Conservation (phyloP, 2,329 filamentous ascomycete genomes). For the Sphaceloma murrayae region DNA sequence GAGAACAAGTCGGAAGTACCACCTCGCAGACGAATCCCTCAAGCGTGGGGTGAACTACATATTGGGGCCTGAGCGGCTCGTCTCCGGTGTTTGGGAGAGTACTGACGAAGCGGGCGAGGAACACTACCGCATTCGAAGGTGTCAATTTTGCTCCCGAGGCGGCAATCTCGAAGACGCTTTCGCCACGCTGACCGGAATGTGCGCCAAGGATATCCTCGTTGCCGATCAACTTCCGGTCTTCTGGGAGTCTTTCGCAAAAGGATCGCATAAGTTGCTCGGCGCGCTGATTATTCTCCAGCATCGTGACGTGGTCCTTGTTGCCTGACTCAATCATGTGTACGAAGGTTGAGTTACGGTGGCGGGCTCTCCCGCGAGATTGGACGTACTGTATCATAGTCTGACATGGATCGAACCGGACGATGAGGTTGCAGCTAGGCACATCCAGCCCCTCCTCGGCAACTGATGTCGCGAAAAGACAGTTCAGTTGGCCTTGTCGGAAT, state of each 20-base stretch:
- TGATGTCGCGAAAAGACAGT: constrained; percentile 55
- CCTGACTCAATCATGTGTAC: constrained; percentile 70
- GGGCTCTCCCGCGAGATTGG: constrained; percentile 80
- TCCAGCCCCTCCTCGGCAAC: constrained; percentile 59
- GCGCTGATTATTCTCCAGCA: constrained; percentile 50
- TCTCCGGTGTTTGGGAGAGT: constrained; percentile 52
- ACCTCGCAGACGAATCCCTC: constrained; percentile 66
- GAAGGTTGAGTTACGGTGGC: constrained; percentile 68
- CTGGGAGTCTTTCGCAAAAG: constrained; percentile 67
- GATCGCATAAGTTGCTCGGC: constrained; percentile 54
- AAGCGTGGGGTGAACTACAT: constrained; percentile 49
- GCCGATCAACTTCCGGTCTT: constrained; percentile 59
- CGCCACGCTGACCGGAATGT: constrained; percentile 32
- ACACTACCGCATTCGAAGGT: constrained; percentile 60
- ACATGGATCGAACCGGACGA: constrained; percentile 75
- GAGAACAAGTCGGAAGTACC: constrained; percentile 64
- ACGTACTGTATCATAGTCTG: constrained; percentile 88
- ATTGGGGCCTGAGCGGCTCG: constrained; percentile 45
- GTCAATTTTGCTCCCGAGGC: constrained; percentile 69
- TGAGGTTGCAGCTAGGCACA: constrained; percentile 57
- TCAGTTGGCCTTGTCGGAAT: constrained; percentile 50
- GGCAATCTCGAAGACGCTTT: constrained; percentile 49
- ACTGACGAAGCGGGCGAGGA: constrained; percentile 64
- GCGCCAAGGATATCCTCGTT: constrained; percentile 49
- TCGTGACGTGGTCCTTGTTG: constrained; percentile 52